Conservation (phyloP, 1,284 basidiomycete species). For the Malassezia brasiliensis region DNA sequence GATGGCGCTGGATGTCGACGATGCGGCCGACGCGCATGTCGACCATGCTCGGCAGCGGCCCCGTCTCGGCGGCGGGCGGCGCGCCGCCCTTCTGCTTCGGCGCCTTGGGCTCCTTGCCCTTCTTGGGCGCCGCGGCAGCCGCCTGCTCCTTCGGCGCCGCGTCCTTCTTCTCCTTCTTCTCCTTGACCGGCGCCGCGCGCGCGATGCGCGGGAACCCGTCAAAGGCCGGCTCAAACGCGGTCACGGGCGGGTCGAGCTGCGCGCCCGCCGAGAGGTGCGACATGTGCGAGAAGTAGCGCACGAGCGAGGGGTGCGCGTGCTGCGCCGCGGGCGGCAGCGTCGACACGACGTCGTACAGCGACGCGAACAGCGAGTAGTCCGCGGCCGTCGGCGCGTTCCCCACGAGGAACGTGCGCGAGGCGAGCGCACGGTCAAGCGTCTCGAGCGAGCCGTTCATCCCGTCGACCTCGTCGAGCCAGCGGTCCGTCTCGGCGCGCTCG, state of each 20-base stretch:
- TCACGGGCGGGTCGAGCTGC: constrained; percentile 17
- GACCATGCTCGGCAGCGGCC: constrained; percentile 38
- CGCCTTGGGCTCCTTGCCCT: constrained; percentile 36
- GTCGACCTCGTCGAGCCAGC: constrained; percentile 23
- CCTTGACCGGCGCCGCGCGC: constrained; percentile 18
- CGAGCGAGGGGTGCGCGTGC: constrained; percentile 39
- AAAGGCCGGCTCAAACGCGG: constrained; percentile 36
- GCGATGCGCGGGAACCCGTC: constrained; percentile 42
- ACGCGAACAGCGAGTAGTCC: constrained; percentile 43
- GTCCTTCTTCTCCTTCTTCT: constrained; percentile 14
- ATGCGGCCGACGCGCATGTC: constrained; percentile 47
- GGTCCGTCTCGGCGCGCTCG: constrained; percentile 2
- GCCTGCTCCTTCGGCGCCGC: background rate
- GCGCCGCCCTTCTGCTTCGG: constrained; percentile 26
- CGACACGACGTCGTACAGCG: constrained; percentile 36
- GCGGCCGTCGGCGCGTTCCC: constrained; percentile 37
- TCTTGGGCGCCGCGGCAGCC: constrained; percentile 19
- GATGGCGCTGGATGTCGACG: constrained; percentile 40
- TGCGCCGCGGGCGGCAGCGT: constrained; percentile 34
- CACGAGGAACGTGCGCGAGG: constrained; percentile 32
- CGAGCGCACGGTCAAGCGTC: constrained; percentile 32
- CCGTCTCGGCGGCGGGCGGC: constrained; percentile 21
- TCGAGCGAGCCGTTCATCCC: constrained; percentile 24
- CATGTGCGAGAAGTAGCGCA: constrained; percentile 45
- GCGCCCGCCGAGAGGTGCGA: constrained; percentile 24